Base-by-base conservation (phyloP, 352 stramenopile genomes). In the Pythium chondricola region DNA sequence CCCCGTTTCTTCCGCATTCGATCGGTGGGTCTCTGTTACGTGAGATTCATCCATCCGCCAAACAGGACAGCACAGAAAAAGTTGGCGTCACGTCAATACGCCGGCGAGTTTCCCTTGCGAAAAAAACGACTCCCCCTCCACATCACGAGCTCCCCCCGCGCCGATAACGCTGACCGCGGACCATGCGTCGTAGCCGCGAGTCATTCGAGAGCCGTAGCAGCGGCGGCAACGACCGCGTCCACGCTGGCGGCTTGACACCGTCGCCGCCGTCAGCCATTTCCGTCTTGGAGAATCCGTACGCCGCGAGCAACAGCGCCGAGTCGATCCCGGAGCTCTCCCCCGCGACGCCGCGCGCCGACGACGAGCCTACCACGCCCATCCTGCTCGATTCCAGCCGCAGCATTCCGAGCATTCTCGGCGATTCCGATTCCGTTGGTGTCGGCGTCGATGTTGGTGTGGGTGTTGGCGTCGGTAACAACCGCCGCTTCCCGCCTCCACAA, bases 271-370 rank as follows among this genome's bases (percentile, higher is more conserved):
- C 55, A 11, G 43, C 25, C 35, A 63, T 58, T 31, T 54, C 55
- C 30, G 10, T 62, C 25, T 29, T 62, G n/a, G 48, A 58, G 36
- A 43, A 53, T 31, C 55, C 55, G 25, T 58, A 57, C 55, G 37
- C 22, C 27, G 33, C 47, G 9, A 52, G 36, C 30, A 21, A 38
- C 26, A 63, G 55, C 43, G 36, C 39, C 48, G 55, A 63, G 30
- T 63, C 55, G 22, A 63, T 63, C 30, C 55, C 55, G 16, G 55
- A 63, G 55, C 37, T 63, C 7, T 50, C 55, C 10, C 55, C 55
- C 0, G 35, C 21, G 16, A 49, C 41, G 17, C 46, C 47, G 7
- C 35, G 52, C 8, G n/a, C 24, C 40, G 44, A 56, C 33, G 48
- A 53, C 11, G 38, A 16, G 2, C 38, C 33, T 8, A 16, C 32